Percentiles rank a stretch among this genome's conserved stretches.
Conservation (phyloP, 2,329 filamentous ascomycete genomes). For the Alternaria hordeiaustralica region DNA sequence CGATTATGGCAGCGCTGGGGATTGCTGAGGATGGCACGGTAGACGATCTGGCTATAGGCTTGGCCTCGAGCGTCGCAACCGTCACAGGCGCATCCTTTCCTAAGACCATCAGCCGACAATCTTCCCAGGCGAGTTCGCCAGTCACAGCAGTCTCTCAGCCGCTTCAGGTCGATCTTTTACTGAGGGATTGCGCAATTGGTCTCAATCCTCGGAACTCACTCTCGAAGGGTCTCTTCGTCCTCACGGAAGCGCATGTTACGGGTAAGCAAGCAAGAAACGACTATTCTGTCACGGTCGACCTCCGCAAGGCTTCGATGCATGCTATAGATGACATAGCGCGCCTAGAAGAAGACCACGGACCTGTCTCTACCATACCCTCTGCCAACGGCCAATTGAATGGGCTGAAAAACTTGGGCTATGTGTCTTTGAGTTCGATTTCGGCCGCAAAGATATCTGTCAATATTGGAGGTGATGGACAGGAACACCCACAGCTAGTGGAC, state of each 20-base stretch:
- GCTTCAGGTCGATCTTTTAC: slow-evolving; percentile 72
- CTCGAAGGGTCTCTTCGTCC: slow-evolving; percentile 78
- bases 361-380: slow-evolving; percentile 9
- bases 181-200: slow-evolving; percentile 82
- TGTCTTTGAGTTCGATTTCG: slow-evolving; percentile 86
- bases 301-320: slow-evolving; percentile 83
- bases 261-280: slow-evolving; percentile 70
- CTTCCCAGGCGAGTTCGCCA: slow-evolving; percentile 33
- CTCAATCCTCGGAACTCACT: slow-evolving; percentile 78
- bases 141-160: slow-evolving; percentile 39
- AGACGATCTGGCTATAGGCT: slow-evolving; percentile 75
- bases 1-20: slow-evolving; percentile 78
- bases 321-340: slow-evolving; percentile 76
- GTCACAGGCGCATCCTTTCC: slow-evolving; percentile 70
- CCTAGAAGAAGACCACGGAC: slow-evolving; percentile 35
- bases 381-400: slow-evolving; percentile 55
- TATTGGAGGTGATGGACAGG: slow-evolving; percentile 61
- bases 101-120: slow-evolving; percentile 43
- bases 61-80: slow-evolving; percentile 81
- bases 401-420: slow-evolving; percentile 72
- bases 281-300: slow-evolving; percentile 68
- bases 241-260: slow-evolving; percentile 79
- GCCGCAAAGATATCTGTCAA: slow-evolving; percentile 74
- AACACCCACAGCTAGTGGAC: slow-evolving; percentile 72
- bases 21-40: slow-evolving; percentile 66